phyloP scores from a whole-genome alignment of 371 early-diverging fungal species.

The Mucor indicus region DNA sequence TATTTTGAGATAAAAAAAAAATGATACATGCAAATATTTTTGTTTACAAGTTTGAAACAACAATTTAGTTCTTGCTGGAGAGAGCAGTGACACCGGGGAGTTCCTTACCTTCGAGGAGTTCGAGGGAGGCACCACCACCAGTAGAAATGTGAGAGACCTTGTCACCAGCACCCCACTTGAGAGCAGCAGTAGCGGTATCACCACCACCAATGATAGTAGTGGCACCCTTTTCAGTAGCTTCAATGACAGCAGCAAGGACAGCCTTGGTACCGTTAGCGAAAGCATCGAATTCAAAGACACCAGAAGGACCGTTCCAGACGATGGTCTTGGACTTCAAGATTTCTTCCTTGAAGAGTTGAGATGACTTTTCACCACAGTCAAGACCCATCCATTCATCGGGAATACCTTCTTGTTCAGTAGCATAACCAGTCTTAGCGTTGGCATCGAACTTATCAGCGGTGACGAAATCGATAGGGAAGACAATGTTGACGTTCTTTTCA shows the following conservation, averaged over 20 bases:
- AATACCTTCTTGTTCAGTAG: constrained; percentile 88
- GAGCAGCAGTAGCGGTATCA: constrained; percentile 97
- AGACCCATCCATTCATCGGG: constrained; percentile 90
- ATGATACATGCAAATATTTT: constrained; percentile 19
- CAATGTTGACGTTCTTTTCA: constrained; percentile 82
- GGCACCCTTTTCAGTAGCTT: constrained; percentile 78
- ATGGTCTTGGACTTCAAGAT: constrained; percentile 86
- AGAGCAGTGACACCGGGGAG: constrained; percentile 92
- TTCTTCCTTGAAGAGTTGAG: constrained; percentile 68
- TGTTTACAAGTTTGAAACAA: background rate
- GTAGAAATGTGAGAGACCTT: constrained; percentile 96
- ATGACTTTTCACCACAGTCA: constrained; percentile 90
- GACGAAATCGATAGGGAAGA: constrained; percentile 90
- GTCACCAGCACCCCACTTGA: constrained; percentile 81
- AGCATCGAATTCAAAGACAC: constrained; percentile 97
- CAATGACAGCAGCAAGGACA: constrained; percentile 82
- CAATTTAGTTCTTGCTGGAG: constrained; percentile 50
- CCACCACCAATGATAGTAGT: constrained; percentile 85
- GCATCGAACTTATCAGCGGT: constrained; percentile 86
- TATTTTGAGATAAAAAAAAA: constrained; percentile 6
- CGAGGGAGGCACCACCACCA: constrained; percentile 97
- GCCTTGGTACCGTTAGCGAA: constrained; percentile 90
- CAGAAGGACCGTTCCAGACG: constrained; percentile 99
- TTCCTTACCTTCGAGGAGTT: constrained; percentile 91
- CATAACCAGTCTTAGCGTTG: constrained; percentile 78